A percentile compares a stretch with the other conserved stretches of the same genome.
These are phyloP conservation scores for Lophiostoma macrostomum DNA, from an alignment of 495 filamentous ascomycete genomes.

Conservation along the genomic window DNA sequence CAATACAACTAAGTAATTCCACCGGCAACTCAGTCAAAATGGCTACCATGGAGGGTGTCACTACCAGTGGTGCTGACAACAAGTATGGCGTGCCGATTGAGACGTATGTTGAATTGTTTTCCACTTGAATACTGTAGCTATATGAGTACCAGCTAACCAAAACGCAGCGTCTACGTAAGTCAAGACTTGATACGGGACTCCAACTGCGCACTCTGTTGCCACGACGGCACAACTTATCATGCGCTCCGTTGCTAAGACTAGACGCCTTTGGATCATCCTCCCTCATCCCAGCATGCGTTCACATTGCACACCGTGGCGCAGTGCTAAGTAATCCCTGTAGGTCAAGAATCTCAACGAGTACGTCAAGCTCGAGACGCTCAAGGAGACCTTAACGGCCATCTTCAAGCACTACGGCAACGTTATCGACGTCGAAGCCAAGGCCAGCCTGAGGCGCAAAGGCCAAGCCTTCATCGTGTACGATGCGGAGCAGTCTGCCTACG, in stretches of 20 bases:
- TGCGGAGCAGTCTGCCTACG: slow-evolving; percentile 65
- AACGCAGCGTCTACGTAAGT: too few relatives aligned
- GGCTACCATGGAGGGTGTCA: background rate
- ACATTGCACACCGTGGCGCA: slow-evolving; percentile 10
- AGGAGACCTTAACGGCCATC: slow-evolving; percentile 68
- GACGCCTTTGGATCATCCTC: too few relatives aligned
- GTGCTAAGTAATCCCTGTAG: slow-evolving; percentile 45
- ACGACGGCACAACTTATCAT: too few relatives aligned
- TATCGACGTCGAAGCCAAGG: slow-evolving; percentile 89
- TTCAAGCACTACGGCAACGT: slow-evolving; percentile 91
- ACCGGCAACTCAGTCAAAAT: background rate
- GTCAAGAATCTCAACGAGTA: slow-evolving; percentile 92
- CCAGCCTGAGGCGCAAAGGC: slow-evolving; percentile 85
- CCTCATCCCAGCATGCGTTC: background rate
- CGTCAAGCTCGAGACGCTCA: slow-evolving; percentile 77
- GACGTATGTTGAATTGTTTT: too few relatives aligned
- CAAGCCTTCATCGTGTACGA: slow-evolving; percentile 98
- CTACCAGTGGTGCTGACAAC: background rate
- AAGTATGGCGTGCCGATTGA: background rate
- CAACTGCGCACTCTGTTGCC: too few relatives aligned
- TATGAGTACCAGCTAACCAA: too few relatives aligned
- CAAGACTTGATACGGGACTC: too few relatives aligned
- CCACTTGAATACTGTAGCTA: too few relatives aligned
- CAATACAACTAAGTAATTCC: too few relatives aligned
- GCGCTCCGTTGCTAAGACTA: too few relatives aligned